Evolutionary conservation across 768 basidiomycete genomes (phyloP), one percentile per base, ranked within the genome.

Genomic region (Cubamyces lactineus): DNA sequence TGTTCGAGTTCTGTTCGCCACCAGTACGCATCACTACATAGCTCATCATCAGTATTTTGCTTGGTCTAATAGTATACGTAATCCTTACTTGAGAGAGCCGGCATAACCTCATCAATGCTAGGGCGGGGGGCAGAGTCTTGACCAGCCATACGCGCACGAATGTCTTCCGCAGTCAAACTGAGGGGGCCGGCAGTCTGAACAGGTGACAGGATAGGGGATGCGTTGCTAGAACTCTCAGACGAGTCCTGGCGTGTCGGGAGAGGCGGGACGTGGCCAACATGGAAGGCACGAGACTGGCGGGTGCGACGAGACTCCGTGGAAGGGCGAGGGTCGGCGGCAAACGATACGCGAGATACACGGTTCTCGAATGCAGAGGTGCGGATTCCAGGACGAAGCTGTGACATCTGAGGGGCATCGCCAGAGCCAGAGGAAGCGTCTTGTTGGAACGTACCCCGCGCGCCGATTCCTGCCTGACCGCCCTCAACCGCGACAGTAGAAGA

Each of bases 21-120:
- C 84, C 84, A 2, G 85, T 87, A 65, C 88, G 88, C 88, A 92
- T 91, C 82, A 92, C 88, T 34, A 9, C 90, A 59, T 28, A 28
- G 28, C 43, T 13, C 15, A 39, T 6, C 4, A 63, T 62, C 41
- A 62, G 54, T 39, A 41, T 68, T 12, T 24, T 57, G 19, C 30
- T 30, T 56, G 28, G 23, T 21, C 40, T 34, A 46, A 40, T 8
- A 45, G 23, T 7, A 39, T 45, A 16, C 46, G 53, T 56, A 61
- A 54, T 39, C 80, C 88, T 68, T 71, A 90, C 89, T 76, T 57
- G 79, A 80, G 50, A 92, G 76, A 16, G 91, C 91, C 3, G 89
- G 88, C 77, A 87, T 80, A 16, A 90, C 78, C 28, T 86, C 87
- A 30, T 86, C 87, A 52, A 78, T 64, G 63, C 80, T 75, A 8